Base-by-base conservation (phyloP, 2,329 filamentous ascomycete species). In the Colletotrichum lupini region DNA sequence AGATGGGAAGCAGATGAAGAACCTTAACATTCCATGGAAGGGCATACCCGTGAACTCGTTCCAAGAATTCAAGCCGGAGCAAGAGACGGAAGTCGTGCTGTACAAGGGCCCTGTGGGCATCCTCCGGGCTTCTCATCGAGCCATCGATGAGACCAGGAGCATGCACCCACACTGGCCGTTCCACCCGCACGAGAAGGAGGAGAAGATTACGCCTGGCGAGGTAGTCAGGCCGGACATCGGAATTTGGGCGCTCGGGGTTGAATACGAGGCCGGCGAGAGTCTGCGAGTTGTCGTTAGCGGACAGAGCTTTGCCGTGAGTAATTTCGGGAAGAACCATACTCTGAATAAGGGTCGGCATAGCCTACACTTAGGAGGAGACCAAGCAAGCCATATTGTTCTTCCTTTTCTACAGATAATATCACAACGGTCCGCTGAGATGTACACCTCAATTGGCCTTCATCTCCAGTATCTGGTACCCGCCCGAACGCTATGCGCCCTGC, bases 91-190 rank as follows among this genome's bases (percentile, higher is more conserved):
- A 49, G 77, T 79, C 0, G 74, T 78, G 5, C 46, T 76, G 11
- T 80, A 78, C 74, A 77, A 76, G 24, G 78, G 77, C 11, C 77
- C 78, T 1, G 28, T 75, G 2, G 79, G 78, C 2, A 76, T 78
- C 42, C 67, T 78, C 32, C 75, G 77, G 16, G 75, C 77, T 0
- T 79, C 78, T 1, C 76, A 76, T 46, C 72, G 77, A 5, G 75
- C 74, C 1, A 76, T 78, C 30, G 76, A 80, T 55, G 68, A 75
- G 65, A 37, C 16, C 1, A 73, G 71, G 32, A 77, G 76, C 28
- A 80, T 80, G 73, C 79, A 80, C 30, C 76, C 77, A 1, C 72
- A 79, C 32, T 80, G 76, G 76, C 79, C 78, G 9, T 79, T 61
- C 26, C 68, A 72, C 8, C 57, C 57, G n/a, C 68, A 68, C 28